Evolutionary conservation across 306 rosid genomes (phyloP).

Genomic region (Hippophae gyantsensis): DNA sequence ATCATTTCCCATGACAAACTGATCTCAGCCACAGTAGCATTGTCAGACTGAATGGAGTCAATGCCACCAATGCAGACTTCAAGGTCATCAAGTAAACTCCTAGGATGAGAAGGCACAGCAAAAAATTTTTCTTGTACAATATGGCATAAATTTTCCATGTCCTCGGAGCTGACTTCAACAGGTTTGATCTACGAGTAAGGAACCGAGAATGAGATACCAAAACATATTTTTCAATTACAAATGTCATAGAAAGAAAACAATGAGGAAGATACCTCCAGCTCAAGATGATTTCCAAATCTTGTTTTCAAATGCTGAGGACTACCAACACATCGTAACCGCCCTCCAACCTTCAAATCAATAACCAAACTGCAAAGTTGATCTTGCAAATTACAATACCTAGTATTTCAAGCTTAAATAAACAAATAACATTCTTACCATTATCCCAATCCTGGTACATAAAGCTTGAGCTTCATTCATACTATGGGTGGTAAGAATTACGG

Average conservation of each 20-base stretch:
- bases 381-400: conserved; percentile 3
- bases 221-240: conserved; percentile 9
- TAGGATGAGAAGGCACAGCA: conserved; percentile 59
- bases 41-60: conserved; percentile 49
- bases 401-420: conserved; percentile 22
- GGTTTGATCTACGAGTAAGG: conserved; percentile 63
- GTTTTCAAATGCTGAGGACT: conserved; percentile 94
- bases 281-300: conserved; percentile 84
- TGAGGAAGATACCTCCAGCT: conserved; percentile 60
- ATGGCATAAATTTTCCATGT: conserved; percentile 61
- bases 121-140: conserved; percentile 48
- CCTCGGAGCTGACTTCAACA: conserved; percentile 62
- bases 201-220: conserved; percentile 19
- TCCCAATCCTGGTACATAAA: conserved; percentile 85
- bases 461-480: conserved; percentile 99
- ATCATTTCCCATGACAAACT: conserved; percentile 74
- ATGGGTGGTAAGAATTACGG: conserved; percentile 87
- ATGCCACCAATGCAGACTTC: conserved; percentile 77
- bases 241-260: background rate
- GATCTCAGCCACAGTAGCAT: conserved; percentile 58
- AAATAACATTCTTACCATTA: conserved; percentile 50
- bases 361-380: conserved; percentile 11
- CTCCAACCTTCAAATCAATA: conserved; percentile 67
- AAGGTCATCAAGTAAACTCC: conserved; percentile 74
- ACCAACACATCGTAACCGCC: conserved; percentile 75